Evolutionary conservation across 1,139 yeast species (phyloP).

Genomic region (Candida pseudocylindracea): DNA sequence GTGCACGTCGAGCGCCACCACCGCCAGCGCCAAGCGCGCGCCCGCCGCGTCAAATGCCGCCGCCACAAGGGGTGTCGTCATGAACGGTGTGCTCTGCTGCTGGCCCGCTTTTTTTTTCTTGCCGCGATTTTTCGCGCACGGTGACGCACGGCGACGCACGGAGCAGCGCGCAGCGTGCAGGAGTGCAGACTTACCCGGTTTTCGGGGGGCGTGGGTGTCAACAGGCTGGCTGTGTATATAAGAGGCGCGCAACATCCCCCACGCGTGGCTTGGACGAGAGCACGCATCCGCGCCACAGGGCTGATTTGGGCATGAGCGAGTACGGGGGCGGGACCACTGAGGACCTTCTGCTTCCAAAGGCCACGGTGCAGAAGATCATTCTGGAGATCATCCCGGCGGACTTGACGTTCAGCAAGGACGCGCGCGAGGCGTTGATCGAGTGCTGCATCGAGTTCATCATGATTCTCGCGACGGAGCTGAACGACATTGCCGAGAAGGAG

Average conservation of each 20-base stretch:
- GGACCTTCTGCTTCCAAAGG: slow-evolving; percentile 29
- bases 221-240: no score
- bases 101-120: no score
- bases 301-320: no score
- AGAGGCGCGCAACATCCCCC: no score
- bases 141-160: no score
- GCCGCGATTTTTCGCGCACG: no score
- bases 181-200: no score
- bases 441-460: slow-evolving; percentile 92
- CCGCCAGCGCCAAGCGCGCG: slow-evolving; percentile 40
- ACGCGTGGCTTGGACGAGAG: no score
- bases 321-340: slow-evolving; percentile 5
- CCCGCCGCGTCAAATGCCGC: slow-evolving; percentile 28
- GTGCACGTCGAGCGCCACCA: slow-evolving; percentile 54
- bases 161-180: no score
- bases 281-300: no score
- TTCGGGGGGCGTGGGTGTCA: no score
- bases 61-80: background rate
- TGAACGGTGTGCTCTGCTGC: no score
- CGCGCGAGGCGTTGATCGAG: slow-evolving; percentile 86
- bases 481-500: slow-evolving; percentile 92
- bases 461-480: slow-evolving; percentile 83
- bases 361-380: slow-evolving; percentile 89
- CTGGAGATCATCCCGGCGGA: slow-evolving; percentile 78
- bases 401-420: slow-evolving; percentile 75